Evolutionary conservation across 2,329 filamentous ascomycete genomes (phyloP), one percentile per base, ranked within the genome.

Genomic region (Diaporthe velutina): DNA sequence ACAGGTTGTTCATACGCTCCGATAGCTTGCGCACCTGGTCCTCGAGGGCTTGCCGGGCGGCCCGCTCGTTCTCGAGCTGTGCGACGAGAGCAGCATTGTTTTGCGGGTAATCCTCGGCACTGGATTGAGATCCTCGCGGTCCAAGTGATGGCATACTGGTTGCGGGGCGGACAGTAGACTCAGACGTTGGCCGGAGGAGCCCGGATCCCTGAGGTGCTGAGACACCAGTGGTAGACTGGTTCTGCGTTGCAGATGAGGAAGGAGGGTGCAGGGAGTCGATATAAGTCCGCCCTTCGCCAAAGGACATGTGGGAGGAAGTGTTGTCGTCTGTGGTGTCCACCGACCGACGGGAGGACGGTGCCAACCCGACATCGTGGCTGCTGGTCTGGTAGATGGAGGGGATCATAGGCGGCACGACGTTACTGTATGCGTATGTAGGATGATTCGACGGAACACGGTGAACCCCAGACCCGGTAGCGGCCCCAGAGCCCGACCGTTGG

Each of bases 51-150:
- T 87, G 84, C 7, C 91, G 86, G 7, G 89, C 88, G 0, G 86
- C 85, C 35, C 90, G 89, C 79, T 93, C 91, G 1, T 86, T 85
- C 73, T 91, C 85, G 35, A 93, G 84, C 73, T 92, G 84, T 22
- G 86, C 84, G 38, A 88, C 80, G 22, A 92, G 83, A 2, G 84
- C 86, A 9, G 84, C 84, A 75, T 89, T 89, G 67, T 90, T 86
- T 66, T 90, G 87, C 22, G 82, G 79, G 2, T 84, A 74, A 4
- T 73, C 75, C 58, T 61, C 81, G 9, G 78, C 71, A 42, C 52
- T 68, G 64, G 61, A 28, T 40, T 68, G 72, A 28, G 74, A 76
- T 22, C 13, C 64, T 38, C 48, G 64, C 8, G 64, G 64, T 4
- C 83, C 78, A 7, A 88, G 74, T 5, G 82, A 80, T 0, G 88